Evolutionary conservation across 768 basidiomycete genomes (phyloP).

Genomic region (Leccinum olivaceopallidum): DNA sequence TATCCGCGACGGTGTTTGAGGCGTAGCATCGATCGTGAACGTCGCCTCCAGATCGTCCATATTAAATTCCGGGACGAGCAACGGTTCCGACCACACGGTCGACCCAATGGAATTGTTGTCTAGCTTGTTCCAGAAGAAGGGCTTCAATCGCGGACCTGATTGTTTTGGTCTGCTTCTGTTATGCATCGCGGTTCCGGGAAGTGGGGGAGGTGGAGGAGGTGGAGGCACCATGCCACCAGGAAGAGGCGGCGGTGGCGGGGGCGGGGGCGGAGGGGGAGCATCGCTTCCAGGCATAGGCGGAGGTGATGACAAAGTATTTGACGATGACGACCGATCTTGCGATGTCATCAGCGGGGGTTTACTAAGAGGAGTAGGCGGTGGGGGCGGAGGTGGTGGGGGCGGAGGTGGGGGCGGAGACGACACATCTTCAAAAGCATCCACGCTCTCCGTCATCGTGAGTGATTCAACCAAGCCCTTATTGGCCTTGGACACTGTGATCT

Average conservation of each 20-base stretch:
- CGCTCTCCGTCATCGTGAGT: conserved; percentile 12
- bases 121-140: conserved; percentile 92
- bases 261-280: conserved; percentile 22
- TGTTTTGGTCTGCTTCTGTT: conserved; percentile 34
- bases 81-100: conserved; percentile 73
- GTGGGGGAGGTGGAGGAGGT: conserved; percentile 29
- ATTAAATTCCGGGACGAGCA: conserved; percentile 45
- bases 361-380: not conserved
- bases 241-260: not conserved
- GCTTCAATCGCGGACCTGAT: conserved; percentile 61
- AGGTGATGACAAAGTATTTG: too few species aligned
- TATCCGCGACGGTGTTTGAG: conserved; percentile 43
- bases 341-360: not conserved
- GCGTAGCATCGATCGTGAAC: conserved; percentile 58
- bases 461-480: conserved; percentile 6
- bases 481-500: conserved; percentile 10
- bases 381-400: conserved; percentile 24
- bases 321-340: too few species aligned
- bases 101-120: conserved; percentile 38
- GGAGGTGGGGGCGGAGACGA: conserved; percentile 21
- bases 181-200: conserved; percentile 33
- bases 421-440: conserved; percentile 7
- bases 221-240: not conserved
- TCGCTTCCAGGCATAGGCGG: conserved; percentile 9
- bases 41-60: conserved; percentile 73